These are phyloP conservation scores for Amphicarpaea edgeworthii DNA, from an alignment of 306 rosid species.

Conservation along the genomic window DNA sequence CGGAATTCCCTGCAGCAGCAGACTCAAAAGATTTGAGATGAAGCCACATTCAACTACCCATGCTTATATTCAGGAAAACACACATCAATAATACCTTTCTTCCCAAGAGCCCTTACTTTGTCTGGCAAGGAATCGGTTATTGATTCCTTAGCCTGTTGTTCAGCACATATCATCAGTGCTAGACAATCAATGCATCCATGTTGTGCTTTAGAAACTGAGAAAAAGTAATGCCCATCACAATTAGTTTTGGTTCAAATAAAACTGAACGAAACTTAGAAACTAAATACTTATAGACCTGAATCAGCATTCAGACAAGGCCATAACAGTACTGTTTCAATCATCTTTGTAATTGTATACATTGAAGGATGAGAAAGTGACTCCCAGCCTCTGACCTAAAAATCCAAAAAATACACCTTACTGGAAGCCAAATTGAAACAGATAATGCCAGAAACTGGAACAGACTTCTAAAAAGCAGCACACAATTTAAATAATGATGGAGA, in stretches of 20 bases:
- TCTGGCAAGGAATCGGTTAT: slow-evolving; percentile 41
- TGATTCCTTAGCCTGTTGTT: slow-evolving; percentile 65
- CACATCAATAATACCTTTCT: slow-evolving; percentile 55
- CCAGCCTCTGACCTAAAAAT: slow-evolving; percentile 73
- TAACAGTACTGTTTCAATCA: slow-evolving; percentile 66
- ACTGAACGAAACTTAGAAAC: slow-evolving; percentile 26
- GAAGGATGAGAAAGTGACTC: slow-evolving; percentile 67
- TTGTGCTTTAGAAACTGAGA: slow-evolving; percentile 82
- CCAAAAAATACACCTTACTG: slow-evolving; percentile 43
- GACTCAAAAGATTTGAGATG: slow-evolving; percentile 51
- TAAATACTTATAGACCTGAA: slow-evolving; percentile 63
- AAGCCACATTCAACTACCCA: slow-evolving; percentile 36
- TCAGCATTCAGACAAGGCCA: slow-evolving; percentile 84
- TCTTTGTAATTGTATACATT: slow-evolving; percentile 60
- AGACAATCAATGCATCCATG: slow-evolving; percentile 96
- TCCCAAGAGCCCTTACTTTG: slow-evolving; percentile 45
- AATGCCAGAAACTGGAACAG: slow-evolving; percentile 40
- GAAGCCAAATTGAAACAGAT: slow-evolving; percentile 32
- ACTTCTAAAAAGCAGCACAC: slow-evolving; percentile 28
- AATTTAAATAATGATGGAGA: slow-evolving; percentile 24
- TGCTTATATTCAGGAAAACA: slow-evolving; percentile 8
- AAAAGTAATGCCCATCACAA: slow-evolving; percentile 32
- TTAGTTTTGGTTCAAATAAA: slow-evolving; percentile 20
- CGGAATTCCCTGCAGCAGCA: slow-evolving; percentile 50
- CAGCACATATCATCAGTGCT: slow-evolving; percentile 88